phyloP scores from a whole-genome alignment of 2,329 filamentous ascomycete species.

The Neospermospora avenae region DNA sequence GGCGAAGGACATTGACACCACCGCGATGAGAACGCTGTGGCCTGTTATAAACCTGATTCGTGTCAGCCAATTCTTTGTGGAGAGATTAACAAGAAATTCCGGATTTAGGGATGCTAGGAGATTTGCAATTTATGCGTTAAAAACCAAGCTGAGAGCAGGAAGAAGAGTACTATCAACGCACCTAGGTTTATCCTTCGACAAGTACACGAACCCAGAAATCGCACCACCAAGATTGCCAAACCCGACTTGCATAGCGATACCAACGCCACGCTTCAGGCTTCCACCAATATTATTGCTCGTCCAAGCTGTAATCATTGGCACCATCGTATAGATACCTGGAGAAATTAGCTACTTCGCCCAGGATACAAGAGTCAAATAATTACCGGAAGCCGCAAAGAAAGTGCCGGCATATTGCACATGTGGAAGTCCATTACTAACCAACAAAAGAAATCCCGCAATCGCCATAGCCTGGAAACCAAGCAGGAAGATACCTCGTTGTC shows the following conservation, averaged over 20 bases:
- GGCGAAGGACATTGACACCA: slow-evolving; percentile 44
- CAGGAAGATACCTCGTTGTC: slow-evolving; percentile 67
- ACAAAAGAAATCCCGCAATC: slow-evolving; percentile 73
- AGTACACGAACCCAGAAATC: slow-evolving; percentile 43
- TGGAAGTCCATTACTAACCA: slow-evolving; percentile 61
- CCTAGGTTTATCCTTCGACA: slow-evolving; percentile 38
- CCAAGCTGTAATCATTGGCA: slow-evolving; percentile 36
- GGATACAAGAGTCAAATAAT: slow-evolving; percentile 34
- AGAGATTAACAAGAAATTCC: too few relatives aligned
- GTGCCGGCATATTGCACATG: slow-evolving; percentile 46
- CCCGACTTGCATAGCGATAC: slow-evolving; percentile 63
- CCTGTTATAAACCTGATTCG: slow-evolving; percentile 41
- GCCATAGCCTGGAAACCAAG: slow-evolving; percentile 64
- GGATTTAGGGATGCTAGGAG: neutral
- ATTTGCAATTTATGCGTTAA: too few relatives aligned
- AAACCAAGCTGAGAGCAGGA: too few relatives aligned
- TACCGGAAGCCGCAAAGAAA: slow-evolving; percentile 43
- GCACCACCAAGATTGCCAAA: slow-evolving; percentile 46
- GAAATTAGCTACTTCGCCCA: slow-evolving; percentile 29
- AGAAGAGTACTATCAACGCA: slow-evolving; percentile 11
- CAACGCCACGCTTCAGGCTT: slow-evolving; percentile 53
- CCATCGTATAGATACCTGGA: slow-evolving; percentile 48
- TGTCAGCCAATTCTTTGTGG: too few relatives aligned
- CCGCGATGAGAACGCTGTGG: slow-evolving; percentile 44
- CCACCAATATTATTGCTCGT: slow-evolving; percentile 51